phyloP scores from a whole-genome alignment of 208 protist species.

The Leishmania turanica region DNA sequence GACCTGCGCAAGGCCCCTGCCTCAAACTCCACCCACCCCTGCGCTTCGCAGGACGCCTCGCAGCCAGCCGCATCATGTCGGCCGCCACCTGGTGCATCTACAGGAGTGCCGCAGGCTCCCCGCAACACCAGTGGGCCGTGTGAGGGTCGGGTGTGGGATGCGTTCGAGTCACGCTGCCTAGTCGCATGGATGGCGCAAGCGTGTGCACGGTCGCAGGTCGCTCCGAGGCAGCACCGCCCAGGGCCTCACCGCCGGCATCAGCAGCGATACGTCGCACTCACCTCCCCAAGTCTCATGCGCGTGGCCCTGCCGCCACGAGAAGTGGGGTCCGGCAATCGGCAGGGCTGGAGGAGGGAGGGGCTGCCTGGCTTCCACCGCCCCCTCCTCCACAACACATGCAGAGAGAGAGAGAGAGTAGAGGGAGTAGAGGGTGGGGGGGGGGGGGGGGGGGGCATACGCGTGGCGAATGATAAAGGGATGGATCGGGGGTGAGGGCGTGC shows the following conservation, averaged over 20 bases:
- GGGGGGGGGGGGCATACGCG: not conserved
- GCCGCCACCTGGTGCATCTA: not conserved
- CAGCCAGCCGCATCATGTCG: not conserved
- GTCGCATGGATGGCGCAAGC: not conserved
- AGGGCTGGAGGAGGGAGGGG: not conserved
- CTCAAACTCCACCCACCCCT: not conserved
- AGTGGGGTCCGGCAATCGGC: not conserved
- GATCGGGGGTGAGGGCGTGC: not conserved
- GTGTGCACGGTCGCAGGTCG: not conserved
- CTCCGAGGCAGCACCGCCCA: not conserved
- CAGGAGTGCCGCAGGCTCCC: no score
- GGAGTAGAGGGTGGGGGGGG: no score
- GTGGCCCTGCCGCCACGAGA: not conserved
- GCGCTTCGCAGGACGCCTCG: not conserved
- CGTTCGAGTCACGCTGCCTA: not conserved
- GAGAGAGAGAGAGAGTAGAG: not conserved
- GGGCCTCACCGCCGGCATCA: not conserved
- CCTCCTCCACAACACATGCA: not conserved
- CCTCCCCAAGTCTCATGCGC: not conserved
- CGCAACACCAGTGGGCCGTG: not conserved
- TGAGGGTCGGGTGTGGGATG: not conserved
- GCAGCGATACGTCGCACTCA: not conserved
- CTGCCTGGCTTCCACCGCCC: not conserved
- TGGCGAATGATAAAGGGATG: not conserved
- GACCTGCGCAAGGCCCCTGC: not conserved